Percentiles rank a stretch among this genome's conserved stretches.
Evolutionary conservation across 768 basidiomycete species (phyloP).

Genomic region (Thelephora ganbajun): DNA sequence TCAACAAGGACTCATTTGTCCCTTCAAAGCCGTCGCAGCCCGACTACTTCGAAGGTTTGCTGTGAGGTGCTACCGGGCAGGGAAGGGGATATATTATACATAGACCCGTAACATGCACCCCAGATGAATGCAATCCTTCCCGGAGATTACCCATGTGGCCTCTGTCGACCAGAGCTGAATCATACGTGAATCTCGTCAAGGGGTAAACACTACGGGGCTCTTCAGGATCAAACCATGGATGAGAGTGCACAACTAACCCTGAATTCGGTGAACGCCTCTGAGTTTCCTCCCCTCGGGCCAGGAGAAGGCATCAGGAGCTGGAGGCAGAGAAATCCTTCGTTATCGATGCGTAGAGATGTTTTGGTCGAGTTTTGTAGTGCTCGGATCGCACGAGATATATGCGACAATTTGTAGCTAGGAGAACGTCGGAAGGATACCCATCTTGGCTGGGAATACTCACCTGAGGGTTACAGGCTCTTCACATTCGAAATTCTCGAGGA

Average conservation of each 20-base stretch:
- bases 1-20: neutral
- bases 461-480: constrained; percentile 49
- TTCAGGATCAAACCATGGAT: neutral
- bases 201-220: constrained; percentile 11
- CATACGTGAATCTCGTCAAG: constrained; percentile 9
- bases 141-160: neutral
- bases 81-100: neutral
- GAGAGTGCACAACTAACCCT: constrained; percentile 36
- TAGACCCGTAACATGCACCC: neutral
- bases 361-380: constrained; percentile 79
- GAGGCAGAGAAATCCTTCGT: constrained; percentile 68
- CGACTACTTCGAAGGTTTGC: constrained; percentile 9
- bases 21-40: neutral
- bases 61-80: constrained; percentile 2
- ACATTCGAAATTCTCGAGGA: constrained; percentile 86
- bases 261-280: constrained; percentile 76
- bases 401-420: constrained; percentile 68
- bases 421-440: neutral
- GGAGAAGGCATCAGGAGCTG: constrained; percentile 75
- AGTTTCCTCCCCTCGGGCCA: constrained; percentile 20
- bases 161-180: neutral
- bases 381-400: constrained; percentile 54
- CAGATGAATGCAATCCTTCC: neutral
- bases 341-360: constrained; percentile 78
- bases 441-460: constrained; percentile 23